phyloP scores from a whole-genome alignment of 176 grass and related monocot genomes.

The Urochloa ruziziensis region DNA sequence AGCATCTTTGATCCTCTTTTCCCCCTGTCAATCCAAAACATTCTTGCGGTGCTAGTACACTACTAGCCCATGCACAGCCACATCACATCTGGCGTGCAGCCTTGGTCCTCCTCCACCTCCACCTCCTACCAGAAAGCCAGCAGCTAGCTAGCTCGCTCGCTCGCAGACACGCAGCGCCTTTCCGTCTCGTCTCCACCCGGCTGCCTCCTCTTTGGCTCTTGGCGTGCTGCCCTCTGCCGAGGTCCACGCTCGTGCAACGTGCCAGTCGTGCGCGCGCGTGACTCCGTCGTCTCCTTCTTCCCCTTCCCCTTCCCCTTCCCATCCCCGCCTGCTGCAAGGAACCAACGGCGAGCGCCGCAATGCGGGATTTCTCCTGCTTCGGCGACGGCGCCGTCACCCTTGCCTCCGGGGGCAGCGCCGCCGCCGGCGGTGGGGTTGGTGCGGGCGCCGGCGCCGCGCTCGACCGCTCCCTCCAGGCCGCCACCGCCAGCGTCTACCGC shows the following conservation, averaged over 20 bases:
- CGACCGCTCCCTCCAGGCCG: slow-evolving; percentile 49
- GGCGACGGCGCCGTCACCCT: slow-evolving; percentile 52
- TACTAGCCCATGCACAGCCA: too few relatives aligned
- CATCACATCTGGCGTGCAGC: too few relatives aligned
- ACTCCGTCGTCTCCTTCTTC: background rate
- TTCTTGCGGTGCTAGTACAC: background rate
- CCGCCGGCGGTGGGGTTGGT: background rate
- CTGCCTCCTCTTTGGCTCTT: background rate
- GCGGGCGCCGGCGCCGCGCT: slow-evolving; percentile 12
- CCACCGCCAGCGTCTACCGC: slow-evolving; percentile 42
- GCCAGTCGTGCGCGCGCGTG: background rate
- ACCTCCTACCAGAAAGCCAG: background rate
- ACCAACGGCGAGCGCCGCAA: background rate
- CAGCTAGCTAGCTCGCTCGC: too few relatives aligned
- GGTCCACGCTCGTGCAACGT: too few relatives aligned
- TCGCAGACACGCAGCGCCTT: slow-evolving; percentile 21
- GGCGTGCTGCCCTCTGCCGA: background rate
- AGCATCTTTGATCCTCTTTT: background rate
- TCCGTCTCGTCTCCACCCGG: background rate
- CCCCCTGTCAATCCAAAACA: background rate
- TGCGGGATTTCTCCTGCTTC: slow-evolving; percentile 90
- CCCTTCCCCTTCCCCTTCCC: background rate
- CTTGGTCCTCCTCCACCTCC: too few relatives aligned
- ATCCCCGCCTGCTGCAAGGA: background rate
- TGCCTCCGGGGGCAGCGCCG: slow-evolving; percentile 1